These are phyloP conservation scores for Adansonia madagascariensis DNA, from an alignment of 441 rosid genomes.

Conservation along the genomic window DNA sequence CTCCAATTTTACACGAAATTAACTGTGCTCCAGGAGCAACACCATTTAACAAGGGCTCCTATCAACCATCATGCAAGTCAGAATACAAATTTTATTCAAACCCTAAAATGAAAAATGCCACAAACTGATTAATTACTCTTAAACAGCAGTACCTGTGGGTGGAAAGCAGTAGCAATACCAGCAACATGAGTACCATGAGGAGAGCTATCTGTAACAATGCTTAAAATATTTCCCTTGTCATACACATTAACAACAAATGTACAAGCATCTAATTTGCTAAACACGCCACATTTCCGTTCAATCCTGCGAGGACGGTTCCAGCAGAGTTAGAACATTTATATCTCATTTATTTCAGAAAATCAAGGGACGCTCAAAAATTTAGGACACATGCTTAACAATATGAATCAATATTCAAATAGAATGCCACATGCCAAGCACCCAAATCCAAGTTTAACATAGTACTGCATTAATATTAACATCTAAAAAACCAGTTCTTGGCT, in stretches of 20 bases:
- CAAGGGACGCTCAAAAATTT: not conserved
- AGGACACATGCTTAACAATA: slow-evolving; percentile 13
- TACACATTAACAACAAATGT: slow-evolving; percentile 82
- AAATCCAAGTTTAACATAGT: slow-evolving; percentile 16
- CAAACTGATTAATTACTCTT: slow-evolving; percentile 24
- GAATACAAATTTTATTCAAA: slow-evolving; percentile 22
- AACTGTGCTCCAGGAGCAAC: slow-evolving; percentile 97
- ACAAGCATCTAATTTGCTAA: slow-evolving; percentile 96
- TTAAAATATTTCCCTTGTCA: slow-evolving; percentile 80
- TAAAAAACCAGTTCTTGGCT: not conserved
- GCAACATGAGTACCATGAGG: slow-evolving; percentile 99
- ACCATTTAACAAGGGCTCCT: slow-evolving; percentile 94
- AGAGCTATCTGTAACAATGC: slow-evolving; percentile 94
- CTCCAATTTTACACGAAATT: slow-evolving; percentile 98
- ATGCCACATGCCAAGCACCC: slow-evolving; percentile 15
- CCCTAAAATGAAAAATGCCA: slow-evolving; percentile 27
- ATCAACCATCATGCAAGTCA: slow-evolving; percentile 42
- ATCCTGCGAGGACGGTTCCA: slow-evolving; percentile 46
- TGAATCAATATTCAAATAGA: slow-evolving; percentile 13
- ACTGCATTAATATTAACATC: slow-evolving; percentile 1
- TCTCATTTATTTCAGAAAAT: not conserved
- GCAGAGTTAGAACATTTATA: slow-evolving; percentile 27
- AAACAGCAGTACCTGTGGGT: slow-evolving; percentile 68
- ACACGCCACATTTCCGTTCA: slow-evolving; percentile 85
- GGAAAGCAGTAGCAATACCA: slow-evolving; percentile 94